Conservation (phyloP, 345 rosid genomes). For the Arabis alpina region DNA sequence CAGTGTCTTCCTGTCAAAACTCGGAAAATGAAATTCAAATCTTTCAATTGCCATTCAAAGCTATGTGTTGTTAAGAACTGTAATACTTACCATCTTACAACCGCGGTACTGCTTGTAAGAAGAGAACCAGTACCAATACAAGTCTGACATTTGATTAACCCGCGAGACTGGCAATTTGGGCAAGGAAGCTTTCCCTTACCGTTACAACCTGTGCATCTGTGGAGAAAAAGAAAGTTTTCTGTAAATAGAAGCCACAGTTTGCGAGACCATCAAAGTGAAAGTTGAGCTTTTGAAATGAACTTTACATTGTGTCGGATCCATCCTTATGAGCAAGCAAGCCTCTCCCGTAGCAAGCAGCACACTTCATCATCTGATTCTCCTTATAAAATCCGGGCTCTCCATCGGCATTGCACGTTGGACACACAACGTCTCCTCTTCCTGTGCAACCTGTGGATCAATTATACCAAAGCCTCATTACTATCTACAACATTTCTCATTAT, state of each 20-base stretch:
- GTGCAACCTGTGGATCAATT: conserved; percentile 58
- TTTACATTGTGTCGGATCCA: conserved; percentile 88
- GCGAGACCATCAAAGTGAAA: conserved; percentile 15
- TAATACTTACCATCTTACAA: conserved; percentile 69
- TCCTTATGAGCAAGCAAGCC: conserved; percentile 93
- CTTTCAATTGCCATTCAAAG: not conserved
- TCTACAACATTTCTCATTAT: not conserved
- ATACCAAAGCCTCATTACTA: conserved; percentile 20
- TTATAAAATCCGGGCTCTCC: conserved; percentile 82
- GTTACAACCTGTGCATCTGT: conserved; percentile 68
- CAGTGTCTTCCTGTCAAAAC: conserved; percentile 69
- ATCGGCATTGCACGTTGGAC: conserved; percentile 72
- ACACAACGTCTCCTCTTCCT: conserved; percentile 70
- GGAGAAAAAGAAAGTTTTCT: conserved; percentile 13
- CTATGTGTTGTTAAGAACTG: not conserved
- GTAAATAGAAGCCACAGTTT: conserved; percentile 7
- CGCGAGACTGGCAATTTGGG: conserved; percentile 79
- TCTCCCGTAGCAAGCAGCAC: conserved; percentile 78
- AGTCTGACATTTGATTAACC: conserved; percentile 71
- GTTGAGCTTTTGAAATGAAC: conserved; percentile 36
- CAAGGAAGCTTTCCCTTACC: conserved; percentile 92
- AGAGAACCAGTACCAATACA: conserved; percentile 75
- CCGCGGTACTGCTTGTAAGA: conserved; percentile 60
- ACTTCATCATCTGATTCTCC: conserved; percentile 71
- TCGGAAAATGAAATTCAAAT: not conserved